Evolutionary conservation across 495 filamentous ascomycete genomes (phyloP).

Genomic region (Acidiella bohemica): DNA sequence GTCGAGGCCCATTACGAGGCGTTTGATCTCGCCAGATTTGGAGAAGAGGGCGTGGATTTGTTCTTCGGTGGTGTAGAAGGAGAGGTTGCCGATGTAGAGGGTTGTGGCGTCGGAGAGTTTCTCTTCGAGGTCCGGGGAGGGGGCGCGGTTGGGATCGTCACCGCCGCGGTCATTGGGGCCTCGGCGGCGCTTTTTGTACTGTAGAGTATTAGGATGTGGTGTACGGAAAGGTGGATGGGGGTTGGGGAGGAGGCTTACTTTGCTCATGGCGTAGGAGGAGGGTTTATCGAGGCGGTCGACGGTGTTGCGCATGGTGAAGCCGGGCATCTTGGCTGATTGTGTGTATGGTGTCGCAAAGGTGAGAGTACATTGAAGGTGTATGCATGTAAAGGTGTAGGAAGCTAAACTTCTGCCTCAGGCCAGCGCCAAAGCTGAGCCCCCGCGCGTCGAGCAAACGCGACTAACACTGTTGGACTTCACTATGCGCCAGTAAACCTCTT

Average conservation of each 20-base stretch:
- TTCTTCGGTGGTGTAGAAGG: constrained; percentile 99
- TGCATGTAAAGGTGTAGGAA: neutral
- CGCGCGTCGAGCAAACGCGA: neutral
- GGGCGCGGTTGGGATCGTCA: constrained; percentile 41
- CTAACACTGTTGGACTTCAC: too few species aligned
- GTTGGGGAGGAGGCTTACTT: constrained; percentile 37
- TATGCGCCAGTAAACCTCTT: too few species aligned
- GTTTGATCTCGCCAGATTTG: constrained; percentile 90
- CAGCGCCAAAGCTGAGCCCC: neutral
- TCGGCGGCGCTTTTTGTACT: constrained; percentile 58
- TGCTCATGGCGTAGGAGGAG: constrained; percentile 71
- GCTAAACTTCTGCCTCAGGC: constrained; percentile 1
- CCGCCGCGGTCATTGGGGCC: constrained; percentile 37
- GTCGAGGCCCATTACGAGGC: constrained; percentile 96
- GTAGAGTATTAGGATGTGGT: neutral
- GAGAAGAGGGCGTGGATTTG: constrained; percentile 67
- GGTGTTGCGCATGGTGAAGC: constrained; percentile 40
- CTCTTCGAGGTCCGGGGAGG: constrained; percentile 40
- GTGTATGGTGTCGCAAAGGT: neutral
- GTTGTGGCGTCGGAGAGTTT: constrained; percentile 79
- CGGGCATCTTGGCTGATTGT: constrained; percentile 15
- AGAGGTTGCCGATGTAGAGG: constrained; percentile 97
- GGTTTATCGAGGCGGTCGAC: constrained; percentile 80
- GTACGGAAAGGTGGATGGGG: too few species aligned
- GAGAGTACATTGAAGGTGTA: neutral